Base-by-base conservation (phyloP, 129 eudicot genomes). In the Mikania micrantha region DNA sequence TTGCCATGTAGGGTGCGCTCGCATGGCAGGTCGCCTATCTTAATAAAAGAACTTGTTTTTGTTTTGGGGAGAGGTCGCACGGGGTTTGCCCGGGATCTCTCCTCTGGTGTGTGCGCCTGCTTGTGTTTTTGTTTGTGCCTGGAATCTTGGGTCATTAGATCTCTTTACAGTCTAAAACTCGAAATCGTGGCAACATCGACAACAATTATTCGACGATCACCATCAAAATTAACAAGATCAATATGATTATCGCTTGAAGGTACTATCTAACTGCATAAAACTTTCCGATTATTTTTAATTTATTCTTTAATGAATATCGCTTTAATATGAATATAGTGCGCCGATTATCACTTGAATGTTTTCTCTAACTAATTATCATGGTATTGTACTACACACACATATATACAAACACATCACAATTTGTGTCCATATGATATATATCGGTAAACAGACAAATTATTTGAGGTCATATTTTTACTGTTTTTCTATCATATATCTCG, bases 1-100 rank as follows among this genome's bases (percentile, higher is more conserved):
- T 81, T 81, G 85, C 85, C 85, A 63, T 77, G 85, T 13, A 68
- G 77, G 85, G 85, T 81, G 85, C 80, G 85, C 85, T 81, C 80
- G 80, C 82, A 77, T 81, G 85, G 85, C 85, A 81, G 85, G 85
- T 66, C 79, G n/a, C 69, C 29, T 13, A 4, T 61, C 67, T 20
- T 73, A 80, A 70, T 75, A 76, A 75, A 79, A 64, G 10, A 49
- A 4, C 0, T 0, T 0, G 5, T 44, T 73, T 79, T 73, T 79
- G 60, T 69, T 72, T 67, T 4, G 69, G 66, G 83, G 71, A 42
- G 81, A 77, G 81, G 16, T 77, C 67, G 81, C 77, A 77, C 77
- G 81, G 81, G 75, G 70, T 13, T 70, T 77, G 57, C 67, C 81
- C 77, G 72, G 81, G 81, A 38, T 15, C 76, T 72, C 66, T 58